Conservation (phyloP, 73 alveolate genomes). For the Tetrahymena borealis region DNA sequence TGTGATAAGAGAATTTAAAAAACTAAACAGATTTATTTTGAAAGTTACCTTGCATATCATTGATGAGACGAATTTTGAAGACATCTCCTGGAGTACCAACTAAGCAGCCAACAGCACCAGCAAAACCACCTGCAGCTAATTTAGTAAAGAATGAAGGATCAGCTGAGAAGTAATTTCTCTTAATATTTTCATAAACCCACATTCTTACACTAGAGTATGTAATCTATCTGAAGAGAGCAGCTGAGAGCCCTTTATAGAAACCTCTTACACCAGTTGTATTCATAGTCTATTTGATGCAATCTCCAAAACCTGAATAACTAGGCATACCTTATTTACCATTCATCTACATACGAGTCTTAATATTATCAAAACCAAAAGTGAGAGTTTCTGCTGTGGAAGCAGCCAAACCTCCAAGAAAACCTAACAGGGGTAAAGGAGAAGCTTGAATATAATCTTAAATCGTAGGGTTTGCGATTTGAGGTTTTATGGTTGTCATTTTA, state of each 20-base stretch:
- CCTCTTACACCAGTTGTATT: conserved; percentile 26
- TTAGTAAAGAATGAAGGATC: conserved; percentile 4
- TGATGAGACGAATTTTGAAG: conserved; percentile 30
- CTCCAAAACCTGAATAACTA: conserved; percentile 16
- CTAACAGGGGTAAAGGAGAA: conserved; percentile 5
- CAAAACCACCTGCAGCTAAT: conserved; percentile 19
- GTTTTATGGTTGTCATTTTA: not conserved
- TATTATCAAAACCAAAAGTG: conserved; percentile 39
- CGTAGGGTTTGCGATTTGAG: not conserved
- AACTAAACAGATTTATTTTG: conserved; percentile 2
- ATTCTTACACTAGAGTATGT: conserved; percentile 35
- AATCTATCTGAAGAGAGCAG: conserved; percentile 35
- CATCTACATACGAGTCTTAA: conserved; percentile 38
- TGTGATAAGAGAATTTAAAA: no score
- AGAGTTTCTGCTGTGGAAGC: conserved; percentile 33
- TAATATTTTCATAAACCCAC: conserved; percentile 28
- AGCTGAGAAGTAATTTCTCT: conserved; percentile 10
- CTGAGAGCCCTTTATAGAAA: conserved; percentile 37
- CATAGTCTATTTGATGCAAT: conserved; percentile 4
- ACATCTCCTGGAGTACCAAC: conserved; percentile 51
- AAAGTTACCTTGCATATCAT: conserved; percentile 13
- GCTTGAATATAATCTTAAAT: not conserved
- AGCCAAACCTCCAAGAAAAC: conserved; percentile 38
- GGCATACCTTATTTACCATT: conserved; percentile 47
- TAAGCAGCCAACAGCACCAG: conserved; percentile 35